phyloP scores from a whole-genome alignment of 176 grass and related monocot species.

The Ensete glaucum region DNA sequence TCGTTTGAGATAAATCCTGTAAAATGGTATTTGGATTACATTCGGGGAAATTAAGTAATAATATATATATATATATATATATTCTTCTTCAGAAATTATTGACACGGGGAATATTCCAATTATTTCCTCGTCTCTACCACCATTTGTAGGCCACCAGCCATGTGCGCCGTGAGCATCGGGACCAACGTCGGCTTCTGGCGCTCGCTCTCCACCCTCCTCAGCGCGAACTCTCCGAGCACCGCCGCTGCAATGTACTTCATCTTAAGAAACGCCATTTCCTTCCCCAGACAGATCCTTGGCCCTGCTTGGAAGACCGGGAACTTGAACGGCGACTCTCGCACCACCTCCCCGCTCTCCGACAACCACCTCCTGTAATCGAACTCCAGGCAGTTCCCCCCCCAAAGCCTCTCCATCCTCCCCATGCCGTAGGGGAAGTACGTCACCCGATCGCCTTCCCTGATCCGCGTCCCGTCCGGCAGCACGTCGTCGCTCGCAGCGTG shows the following conservation, averaged over 20 bases:
- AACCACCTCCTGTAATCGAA: conserved; percentile 61
- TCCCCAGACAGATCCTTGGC: conserved; percentile 21
- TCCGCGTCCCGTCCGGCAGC: conserved; percentile 62
- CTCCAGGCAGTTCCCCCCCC: conserved; percentile 42
- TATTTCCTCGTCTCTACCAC: too few relatives aligned
- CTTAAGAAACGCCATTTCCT: not conserved
- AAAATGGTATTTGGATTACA: too few relatives aligned
- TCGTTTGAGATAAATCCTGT: too few relatives aligned
- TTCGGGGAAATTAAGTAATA: too few relatives aligned
- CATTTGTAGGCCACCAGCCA: too few relatives aligned
- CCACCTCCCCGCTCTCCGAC: not conserved
- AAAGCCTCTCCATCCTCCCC: conserved; percentile 69
- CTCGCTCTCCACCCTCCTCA: too few relatives aligned
- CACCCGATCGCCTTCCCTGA: conserved; percentile 50
- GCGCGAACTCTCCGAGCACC: not conserved
- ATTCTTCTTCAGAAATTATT: too few relatives aligned
- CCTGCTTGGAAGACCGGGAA: conserved; percentile 79
- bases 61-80: too few relatives aligned
- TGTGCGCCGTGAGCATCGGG: too few relatives aligned
- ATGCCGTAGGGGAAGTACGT: conserved; percentile 93
- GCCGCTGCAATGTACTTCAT: not conserved
- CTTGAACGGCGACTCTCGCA: conserved; percentile 56
- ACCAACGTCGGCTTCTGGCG: too few relatives aligned
- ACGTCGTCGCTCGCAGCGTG: conserved; percentile 46
- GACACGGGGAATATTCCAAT: too few relatives aligned